Conservation (phyloP, 1,139 yeast genomes). For the Entelexis sorbosivorans region DNA sequence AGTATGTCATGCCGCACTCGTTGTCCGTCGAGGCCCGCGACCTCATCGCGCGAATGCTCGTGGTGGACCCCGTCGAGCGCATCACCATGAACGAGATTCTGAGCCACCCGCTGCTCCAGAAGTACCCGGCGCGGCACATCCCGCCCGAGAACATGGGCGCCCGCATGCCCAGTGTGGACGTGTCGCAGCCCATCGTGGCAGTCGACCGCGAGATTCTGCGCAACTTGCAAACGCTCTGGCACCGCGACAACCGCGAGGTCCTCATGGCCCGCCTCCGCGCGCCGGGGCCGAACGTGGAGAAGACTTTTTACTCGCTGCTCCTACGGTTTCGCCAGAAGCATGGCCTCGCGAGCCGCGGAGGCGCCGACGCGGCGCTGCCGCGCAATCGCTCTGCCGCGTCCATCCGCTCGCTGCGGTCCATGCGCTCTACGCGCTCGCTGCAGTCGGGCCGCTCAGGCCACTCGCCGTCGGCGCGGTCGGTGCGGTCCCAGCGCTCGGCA, state of each 20-base stretch:
- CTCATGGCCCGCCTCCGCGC: slow-evolving; percentile 52
- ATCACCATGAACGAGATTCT: slow-evolving; percentile 64
- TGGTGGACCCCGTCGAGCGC: slow-evolving; percentile 67
- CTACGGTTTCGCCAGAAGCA: slow-evolving; percentile 79
- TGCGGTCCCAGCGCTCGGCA: slow-evolving; percentile 15
- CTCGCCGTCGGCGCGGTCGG: slow-evolving; percentile 17
- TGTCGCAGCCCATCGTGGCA: slow-evolving; percentile 42
- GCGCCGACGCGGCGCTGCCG: slow-evolving; percentile 10
- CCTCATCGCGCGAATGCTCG: slow-evolving; percentile 68
- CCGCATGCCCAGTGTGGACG: slow-evolving; percentile 23
- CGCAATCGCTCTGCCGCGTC: slow-evolving; percentile 17
- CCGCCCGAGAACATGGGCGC: slow-evolving; percentile 18
- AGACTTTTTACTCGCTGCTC: slow-evolving; percentile 75
- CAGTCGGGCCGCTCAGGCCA: slow-evolving; percentile 4
- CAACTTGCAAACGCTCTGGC: slow-evolving; percentile 81
- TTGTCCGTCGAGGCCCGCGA: slow-evolving; percentile 77
- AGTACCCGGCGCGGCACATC: slow-evolving; percentile 43
- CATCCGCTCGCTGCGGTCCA: slow-evolving; percentile 17
- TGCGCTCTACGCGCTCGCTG: slow-evolving; percentile 14
- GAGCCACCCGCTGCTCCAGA: slow-evolving; percentile 64
- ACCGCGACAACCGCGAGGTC: slow-evolving; percentile 59
- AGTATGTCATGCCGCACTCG: slow-evolving; percentile 69
- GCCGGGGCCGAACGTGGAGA: slow-evolving; percentile 63
- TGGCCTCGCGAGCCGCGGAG: slow-evolving; percentile 18
- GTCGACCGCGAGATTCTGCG: slow-evolving; percentile 76